Evolutionary conservation across 2,329 filamentous ascomycete species (phyloP), one percentile per base, ranked within the genome.

Genomic region (Didymella segeticola): DNA sequence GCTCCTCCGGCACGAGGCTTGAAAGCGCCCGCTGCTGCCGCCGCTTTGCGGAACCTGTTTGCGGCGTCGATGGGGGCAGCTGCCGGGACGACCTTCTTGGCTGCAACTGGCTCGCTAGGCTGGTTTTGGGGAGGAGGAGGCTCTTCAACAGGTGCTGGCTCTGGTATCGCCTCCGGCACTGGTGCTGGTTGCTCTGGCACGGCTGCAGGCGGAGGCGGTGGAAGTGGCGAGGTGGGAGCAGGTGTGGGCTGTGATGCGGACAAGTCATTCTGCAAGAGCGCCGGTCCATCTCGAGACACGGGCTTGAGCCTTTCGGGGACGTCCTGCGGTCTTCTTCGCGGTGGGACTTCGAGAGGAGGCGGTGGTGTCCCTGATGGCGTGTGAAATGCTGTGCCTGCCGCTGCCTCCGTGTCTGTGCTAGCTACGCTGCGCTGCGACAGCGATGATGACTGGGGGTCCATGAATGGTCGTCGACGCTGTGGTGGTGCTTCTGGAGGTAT

Each of bases 1-100:
- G 91, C 93, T 60, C 93, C 93, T 52, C 93, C 93, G 27, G 88
- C 87, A 53, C 93, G 86, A 17, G 93, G 93, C 68, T 93, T 96
- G 78, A 98, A 98, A 15, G 84, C 83, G 49, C 77, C 83, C 10
- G 87, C 88, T 39, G 61, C 63, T 68, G 82, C 86, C 0, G 91
- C 91, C 20, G 91, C 91, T 74, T 91, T 96, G 76, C 90, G 89
- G 57, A 97, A 85, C 5, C 85, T 83, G 29, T 85, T 88, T 17
- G 90, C 90, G 64, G 95, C 81, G 51, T 95, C 88, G n/a, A 81
- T 83, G 58, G 83, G 86, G 1, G 86, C 88, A 22, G 39, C 34
- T 41, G 31, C 41, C 17, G 45, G 29, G 2, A 85, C 85, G 0
- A 90, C 91, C 58, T 88, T 86, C 75, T 91, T 93, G 66, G 60